phyloP scores from a whole-genome alignment of 441 rosid genomes.

The Erodium moschatum region DNA sequence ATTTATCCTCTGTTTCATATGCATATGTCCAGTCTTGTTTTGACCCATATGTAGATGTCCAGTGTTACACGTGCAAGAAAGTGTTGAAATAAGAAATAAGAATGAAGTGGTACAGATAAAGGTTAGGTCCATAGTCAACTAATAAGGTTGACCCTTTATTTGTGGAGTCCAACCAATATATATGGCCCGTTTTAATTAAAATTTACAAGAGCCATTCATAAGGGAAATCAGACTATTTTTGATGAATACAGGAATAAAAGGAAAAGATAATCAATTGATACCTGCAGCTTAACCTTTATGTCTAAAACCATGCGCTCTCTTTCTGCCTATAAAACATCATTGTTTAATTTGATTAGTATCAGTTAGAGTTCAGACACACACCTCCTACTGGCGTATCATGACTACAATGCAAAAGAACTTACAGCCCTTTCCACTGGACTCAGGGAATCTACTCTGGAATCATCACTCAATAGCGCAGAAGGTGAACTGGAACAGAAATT shows the following conservation, averaged over 20 bases:
- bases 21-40: no score
- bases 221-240: no score
- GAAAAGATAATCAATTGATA: constrained; percentile 23
- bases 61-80: no score
- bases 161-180: no score
- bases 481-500: constrained; percentile 58
- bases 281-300: constrained; percentile 97
- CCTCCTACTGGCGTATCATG: constrained; percentile 18
- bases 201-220: no score
- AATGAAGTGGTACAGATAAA: no score
- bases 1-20: no score
- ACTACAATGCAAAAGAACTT: constrained; percentile 39
- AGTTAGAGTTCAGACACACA: constrained; percentile 16
- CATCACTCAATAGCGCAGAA: constrained; percentile 48
- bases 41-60: no score
- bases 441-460: constrained; percentile 44
- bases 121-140: no score
- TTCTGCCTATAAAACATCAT: constrained; percentile 61
- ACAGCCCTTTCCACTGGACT: constrained; percentile 96
- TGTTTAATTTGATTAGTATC: constrained; percentile 10
- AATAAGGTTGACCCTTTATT: no score
- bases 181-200: no score
- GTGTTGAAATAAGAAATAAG: no score
- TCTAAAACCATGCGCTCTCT: constrained; percentile 98
- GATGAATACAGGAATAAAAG: not conserved